Base-by-base conservation (phyloP, 140 eudicot species). In the Stevia rebaudiana region DNA sequence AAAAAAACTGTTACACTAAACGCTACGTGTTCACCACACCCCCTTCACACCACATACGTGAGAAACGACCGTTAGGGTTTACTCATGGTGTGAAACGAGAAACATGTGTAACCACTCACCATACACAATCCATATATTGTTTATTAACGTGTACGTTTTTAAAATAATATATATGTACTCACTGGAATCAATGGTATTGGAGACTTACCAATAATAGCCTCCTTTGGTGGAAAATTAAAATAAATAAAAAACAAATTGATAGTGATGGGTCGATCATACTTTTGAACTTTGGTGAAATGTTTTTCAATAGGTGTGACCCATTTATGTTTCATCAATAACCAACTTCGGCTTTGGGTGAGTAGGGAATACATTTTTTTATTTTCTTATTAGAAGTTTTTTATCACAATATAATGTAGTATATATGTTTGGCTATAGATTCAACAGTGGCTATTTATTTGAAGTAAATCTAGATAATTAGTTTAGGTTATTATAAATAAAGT, bases 241-340 rank as follows among this genome's bases (percentile, higher is more conserved):
- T 33, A 39, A 21, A 39, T 7, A 49, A 18, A 44, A 71, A 48
- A 39, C 2, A 70, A 70, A 15, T 16, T 58, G 82, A 66, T 72
- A 65, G 72, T 43, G 71, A 78, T 72, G 43, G 75, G 68, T 43
- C 66, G 52, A 78, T 72, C 75, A 60, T 66, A 51, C 72, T 68
- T 78, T 72, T 61, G 63, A 57, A 50, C 42, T 72, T 60, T 78
- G 82, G 78, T 77, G 78, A 64, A 75, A 70, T 75, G 65, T 49
- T 51, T 68, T 60, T 49, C 56, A 68, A 30, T 75, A 50, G 67
- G 80, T 67, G 71, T 61, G 72, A 69, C 80, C 80, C 79, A 50
- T 60, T 62, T 57, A 17, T 46, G 35, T 41, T 72, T 63, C 72
- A 31, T 43, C 52, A 33, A 43, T 19, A 73, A 36, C 66, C 71